Percentiles rank a stretch among this genome's conserved stretches.
These are phyloP conservation scores for Xylaria sp. DNA, from an alignment of 2,329 filamentous ascomycete genomes.

Conservation along the genomic window DNA sequence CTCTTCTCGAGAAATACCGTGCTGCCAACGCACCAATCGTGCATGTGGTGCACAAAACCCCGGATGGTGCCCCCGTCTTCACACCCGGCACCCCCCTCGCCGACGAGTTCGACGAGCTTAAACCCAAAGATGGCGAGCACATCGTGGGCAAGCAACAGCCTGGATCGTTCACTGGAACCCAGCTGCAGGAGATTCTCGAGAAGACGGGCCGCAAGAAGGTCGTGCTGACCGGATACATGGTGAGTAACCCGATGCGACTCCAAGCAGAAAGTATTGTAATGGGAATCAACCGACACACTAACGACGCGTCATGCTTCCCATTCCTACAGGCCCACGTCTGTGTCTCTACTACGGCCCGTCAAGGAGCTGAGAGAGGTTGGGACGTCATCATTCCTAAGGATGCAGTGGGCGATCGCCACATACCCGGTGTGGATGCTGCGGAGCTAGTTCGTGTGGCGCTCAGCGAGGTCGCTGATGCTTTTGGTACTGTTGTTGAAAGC, in stretches of 20 bases:
- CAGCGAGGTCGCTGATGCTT: slow-evolving; percentile 31
- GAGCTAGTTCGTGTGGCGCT: slow-evolving; percentile 32
- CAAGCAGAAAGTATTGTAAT: not conserved
- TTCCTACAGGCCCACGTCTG: slow-evolving; percentile 28
- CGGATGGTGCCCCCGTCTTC: slow-evolving; percentile 29
- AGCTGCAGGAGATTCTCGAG: slow-evolving; percentile 30
- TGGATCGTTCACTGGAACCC: slow-evolving; percentile 28
- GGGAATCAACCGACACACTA: not conserved
- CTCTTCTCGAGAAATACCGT: slow-evolving; percentile 23
- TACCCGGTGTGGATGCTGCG: slow-evolving; percentile 26
- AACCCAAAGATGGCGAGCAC: slow-evolving; percentile 15
- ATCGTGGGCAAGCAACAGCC: slow-evolving; percentile 21
- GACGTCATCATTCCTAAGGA: slow-evolving; percentile 29
- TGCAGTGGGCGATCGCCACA: slow-evolving; percentile 31
- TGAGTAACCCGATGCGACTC: slow-evolving; percentile 5
- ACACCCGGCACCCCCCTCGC: slow-evolving; percentile 29
- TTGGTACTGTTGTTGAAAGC: slow-evolving; percentile 30
- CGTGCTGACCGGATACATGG: slow-evolving; percentile 33
- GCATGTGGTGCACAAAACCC: slow-evolving; percentile 29
- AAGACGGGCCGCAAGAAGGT: slow-evolving; percentile 30
- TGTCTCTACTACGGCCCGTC: slow-evolving; percentile 31
- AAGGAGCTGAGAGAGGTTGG: slow-evolving; percentile 30
- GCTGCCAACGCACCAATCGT: slow-evolving; percentile 23
- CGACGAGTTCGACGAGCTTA: slow-evolving; percentile 31
- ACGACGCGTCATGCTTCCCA: not conserved